These are phyloP conservation scores for Malus domestica DNA, from an alignment of 306 rosid genomes.

Conservation along the genomic window DNA sequence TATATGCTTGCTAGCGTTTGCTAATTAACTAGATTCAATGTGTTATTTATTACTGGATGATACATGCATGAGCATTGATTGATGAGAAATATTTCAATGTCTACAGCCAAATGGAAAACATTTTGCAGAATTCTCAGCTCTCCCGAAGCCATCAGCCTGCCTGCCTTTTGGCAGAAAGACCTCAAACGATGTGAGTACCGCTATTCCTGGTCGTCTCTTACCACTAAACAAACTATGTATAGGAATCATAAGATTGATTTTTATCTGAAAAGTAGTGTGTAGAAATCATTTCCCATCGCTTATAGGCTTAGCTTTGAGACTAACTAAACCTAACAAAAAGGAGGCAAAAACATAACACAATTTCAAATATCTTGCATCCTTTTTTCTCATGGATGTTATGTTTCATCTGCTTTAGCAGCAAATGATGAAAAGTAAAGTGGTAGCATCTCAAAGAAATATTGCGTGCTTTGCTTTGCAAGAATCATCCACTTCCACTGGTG, in stretches of 20 bases:
- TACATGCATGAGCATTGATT: too few relatives aligned
- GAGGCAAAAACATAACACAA: neutral
- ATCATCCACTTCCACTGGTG: conserved; percentile 67
- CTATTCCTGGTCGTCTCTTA: neutral
- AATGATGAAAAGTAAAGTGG: conserved; percentile 29
- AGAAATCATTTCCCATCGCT: neutral
- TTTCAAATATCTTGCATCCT: neutral
- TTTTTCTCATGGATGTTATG: neutral
- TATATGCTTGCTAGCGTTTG: too few relatives aligned
- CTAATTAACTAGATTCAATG: too few relatives aligned
- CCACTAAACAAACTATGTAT: neutral
- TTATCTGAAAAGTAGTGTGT: too few relatives aligned
- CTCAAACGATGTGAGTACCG: neutral
- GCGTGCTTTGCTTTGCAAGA: conserved; percentile 81
- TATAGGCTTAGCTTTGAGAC: neutral
- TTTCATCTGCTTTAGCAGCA: conserved; percentile 19
- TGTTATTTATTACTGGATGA: too few relatives aligned
- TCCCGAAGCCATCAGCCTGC: neutral
- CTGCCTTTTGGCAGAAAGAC: neutral
- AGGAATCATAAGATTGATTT: too few relatives aligned
- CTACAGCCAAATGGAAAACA: neutral
- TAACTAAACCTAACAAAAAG: neutral
- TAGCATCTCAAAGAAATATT: conserved; percentile 31
- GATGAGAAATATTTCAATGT: neutral
- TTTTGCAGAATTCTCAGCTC: neutral